These are phyloP conservation scores for Paecilomyces niveus DNA, from an alignment of 2,329 filamentous ascomycete species.

Conservation along the genomic window DNA sequence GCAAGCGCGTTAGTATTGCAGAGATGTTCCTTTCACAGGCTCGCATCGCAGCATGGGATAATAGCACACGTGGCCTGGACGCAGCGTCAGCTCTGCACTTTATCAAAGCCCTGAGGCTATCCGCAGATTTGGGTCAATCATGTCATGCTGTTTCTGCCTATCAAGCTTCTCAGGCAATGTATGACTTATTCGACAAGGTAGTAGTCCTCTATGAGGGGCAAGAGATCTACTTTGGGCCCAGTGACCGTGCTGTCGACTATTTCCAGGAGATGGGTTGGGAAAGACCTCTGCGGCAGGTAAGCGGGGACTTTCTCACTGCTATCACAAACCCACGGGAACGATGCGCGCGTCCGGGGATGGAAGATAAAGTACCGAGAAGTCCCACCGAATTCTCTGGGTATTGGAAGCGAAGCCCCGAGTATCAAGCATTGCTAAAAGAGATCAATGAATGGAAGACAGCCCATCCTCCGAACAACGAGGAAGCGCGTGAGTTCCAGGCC, in stretches of 20 bases:
- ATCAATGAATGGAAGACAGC: conserved; percentile 38
- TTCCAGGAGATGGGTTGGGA: conserved; percentile 65
- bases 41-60: conserved; percentile 33
- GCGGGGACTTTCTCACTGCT: conserved; percentile 65
- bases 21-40: conserved; percentile 29
- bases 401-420: conserved; percentile 50
- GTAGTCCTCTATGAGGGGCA: conserved; percentile 67
- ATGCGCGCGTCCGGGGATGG: conserved; percentile 51
- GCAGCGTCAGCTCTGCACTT: conserved; percentile 53
- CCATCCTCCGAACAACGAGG: conserved; percentile 12
- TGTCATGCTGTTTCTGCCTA: conserved; percentile 53
- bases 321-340: conserved; percentile 61
- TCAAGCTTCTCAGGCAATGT: conserved; percentile 41
- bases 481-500: neutral
- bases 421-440: conserved; percentile 33
- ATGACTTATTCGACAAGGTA: conserved; percentile 63
- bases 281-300: conserved; percentile 63
- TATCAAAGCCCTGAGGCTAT: conserved; percentile 44
- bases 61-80: conserved; percentile 46
- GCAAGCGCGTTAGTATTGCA: conserved; percentile 56
- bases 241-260: conserved; percentile 53
- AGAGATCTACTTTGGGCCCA: conserved; percentile 69
- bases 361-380: conserved; percentile 58
- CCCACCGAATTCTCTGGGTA: conserved; percentile 59
- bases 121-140: conserved; percentile 43